These are phyloP conservation scores for Penicillium paneum DNA, from an alignment of 2,329 filamentous ascomycete species.

Conservation along the genomic window DNA sequence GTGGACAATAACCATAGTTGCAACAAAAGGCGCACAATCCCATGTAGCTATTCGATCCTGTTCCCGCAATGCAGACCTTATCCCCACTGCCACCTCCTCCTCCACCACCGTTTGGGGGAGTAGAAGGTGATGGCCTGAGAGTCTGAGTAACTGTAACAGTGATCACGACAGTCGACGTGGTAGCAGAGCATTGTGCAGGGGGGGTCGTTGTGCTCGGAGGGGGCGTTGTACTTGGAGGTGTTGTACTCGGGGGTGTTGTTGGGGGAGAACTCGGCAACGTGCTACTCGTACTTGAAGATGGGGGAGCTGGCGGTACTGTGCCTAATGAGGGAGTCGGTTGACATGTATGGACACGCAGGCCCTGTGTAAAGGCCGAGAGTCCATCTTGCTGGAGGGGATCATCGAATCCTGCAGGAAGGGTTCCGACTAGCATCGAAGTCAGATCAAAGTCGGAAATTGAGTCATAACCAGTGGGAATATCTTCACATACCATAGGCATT, in stretches of 20 bases:
- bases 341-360: slow-evolving; percentile 22
- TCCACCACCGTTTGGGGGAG: neutral
- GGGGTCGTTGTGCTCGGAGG: neutral
- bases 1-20: slow-evolving; percentile 31
- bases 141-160: slow-evolving; percentile 8
- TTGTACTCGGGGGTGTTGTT: neutral
- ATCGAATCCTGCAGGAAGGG: slow-evolving; percentile 17
- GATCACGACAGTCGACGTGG: neutral
- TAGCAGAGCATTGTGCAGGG: neutral
- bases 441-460: neutral
- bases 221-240: too few species aligned
- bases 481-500: slow-evolving; percentile 37
- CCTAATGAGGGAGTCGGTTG: slow-evolving; percentile 24
- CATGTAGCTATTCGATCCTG: slow-evolving; percentile 29
- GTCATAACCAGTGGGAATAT: neutral
- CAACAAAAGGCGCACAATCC: slow-evolving; percentile 33
- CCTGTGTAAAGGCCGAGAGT: slow-evolving; percentile 21
- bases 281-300: neutral
- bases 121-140: neutral
- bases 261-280: neutral
- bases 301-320: slow-evolving; percentile 11
- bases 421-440: slow-evolving; percentile 17
- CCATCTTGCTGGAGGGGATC: slow-evolving; percentile 22
- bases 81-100: neutral
- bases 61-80: slow-evolving; percentile 26